Evolutionary conservation across 192 early-diverging fungal species (phyloP).

Genomic region (Umbelopsis sp.): DNA sequence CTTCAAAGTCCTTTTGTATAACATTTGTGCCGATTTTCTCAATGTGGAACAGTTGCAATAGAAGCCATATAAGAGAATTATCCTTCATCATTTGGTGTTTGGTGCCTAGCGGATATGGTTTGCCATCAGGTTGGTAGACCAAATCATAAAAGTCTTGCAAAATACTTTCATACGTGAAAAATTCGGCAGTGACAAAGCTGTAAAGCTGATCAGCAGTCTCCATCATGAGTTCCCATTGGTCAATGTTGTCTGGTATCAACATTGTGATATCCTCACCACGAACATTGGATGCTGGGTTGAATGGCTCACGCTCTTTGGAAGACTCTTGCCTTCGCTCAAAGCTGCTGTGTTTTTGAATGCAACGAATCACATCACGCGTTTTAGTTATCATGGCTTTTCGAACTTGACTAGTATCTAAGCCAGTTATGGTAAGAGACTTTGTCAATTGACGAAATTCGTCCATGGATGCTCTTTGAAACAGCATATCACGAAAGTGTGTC

Average conservation of each 20-base stretch:
- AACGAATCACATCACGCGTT: conserved; percentile 53
- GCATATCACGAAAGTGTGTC: conserved; percentile 67
- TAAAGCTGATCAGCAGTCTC: conserved; percentile 79
- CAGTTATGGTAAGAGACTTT: conserved; percentile 43
- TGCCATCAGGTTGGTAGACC: conserved; percentile 57
- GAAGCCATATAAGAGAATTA: conserved; percentile 74
- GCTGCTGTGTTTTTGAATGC: conserved; percentile 49
- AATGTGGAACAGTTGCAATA: conserved; percentile 71
- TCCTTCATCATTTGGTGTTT: conserved; percentile 58
- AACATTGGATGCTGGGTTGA: conserved; percentile 24
- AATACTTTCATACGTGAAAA: conserved; percentile 60
- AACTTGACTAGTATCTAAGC: conserved; percentile 46
- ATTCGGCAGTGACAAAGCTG: conserved; percentile 65
- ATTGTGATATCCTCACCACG: conserved; percentile 50
- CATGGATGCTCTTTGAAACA: conserved; percentile 73
- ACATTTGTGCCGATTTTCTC: conserved; percentile 64
- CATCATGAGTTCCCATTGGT: conserved; percentile 76
- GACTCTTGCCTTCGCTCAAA: conserved; percentile 31
- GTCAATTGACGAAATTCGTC: conserved; percentile 66
- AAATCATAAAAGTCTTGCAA: conserved; percentile 56
- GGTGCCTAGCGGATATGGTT: conserved; percentile 41
- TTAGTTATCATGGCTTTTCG: conserved; percentile 54
- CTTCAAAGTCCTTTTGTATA: conserved; percentile 64
- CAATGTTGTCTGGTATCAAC: conserved; percentile 66
- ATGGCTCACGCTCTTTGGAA: conserved; percentile 25